Evolutionary conservation across 164 flowering plant genomes (phyloP), one percentile per base, ranked within the genome.

Genomic region (Berberis vulgaris): DNA sequence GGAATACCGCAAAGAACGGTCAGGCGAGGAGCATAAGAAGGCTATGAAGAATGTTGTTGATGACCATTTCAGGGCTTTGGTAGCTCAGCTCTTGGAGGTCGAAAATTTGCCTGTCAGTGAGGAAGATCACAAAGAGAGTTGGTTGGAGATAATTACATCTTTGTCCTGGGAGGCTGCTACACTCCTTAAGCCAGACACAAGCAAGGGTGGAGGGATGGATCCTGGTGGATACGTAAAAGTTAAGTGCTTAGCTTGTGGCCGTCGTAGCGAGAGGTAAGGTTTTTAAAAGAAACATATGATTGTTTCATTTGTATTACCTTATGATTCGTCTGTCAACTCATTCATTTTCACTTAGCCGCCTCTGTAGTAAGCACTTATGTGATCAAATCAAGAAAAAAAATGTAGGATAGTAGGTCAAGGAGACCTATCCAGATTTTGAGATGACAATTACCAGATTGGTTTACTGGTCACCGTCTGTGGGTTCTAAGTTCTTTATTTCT

Each of bases 151-250:
- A 63, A 82, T 95, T 57, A 87, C 92, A 49, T 82, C 87, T 43
- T 76, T 95, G 69, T 91, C 99, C 7, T 95, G 96, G 97, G 99
- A 95, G 71, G 99, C 96, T 70, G 97, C 98, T 5, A 82, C 91
- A 39, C 78, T 88, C 45, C 75, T 95, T 65, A 95, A 95, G 82
- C 99, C 98, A 60, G 99, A 95, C 67, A 95, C 71, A 56, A 95
- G 99, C 82, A 82, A 75, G 74, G 82, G 97, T 64, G 97, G 96
- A 57, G 98, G 96, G 63, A 95, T 95, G 99, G 99, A 95, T 72
- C 99, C 99, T 38, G 99, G 92, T 69, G 97, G 97, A 9, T 91
- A 95, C 73, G 99, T 91, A 59, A 95, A 95, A 67, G 85, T 91
- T 41, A 95, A 95, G 72, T 95, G 99, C 78, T 56, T 95, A 63